phyloP scores from a whole-genome alignment of 1,284 basidiomycete species.

The Puccinia horiana region DNA sequence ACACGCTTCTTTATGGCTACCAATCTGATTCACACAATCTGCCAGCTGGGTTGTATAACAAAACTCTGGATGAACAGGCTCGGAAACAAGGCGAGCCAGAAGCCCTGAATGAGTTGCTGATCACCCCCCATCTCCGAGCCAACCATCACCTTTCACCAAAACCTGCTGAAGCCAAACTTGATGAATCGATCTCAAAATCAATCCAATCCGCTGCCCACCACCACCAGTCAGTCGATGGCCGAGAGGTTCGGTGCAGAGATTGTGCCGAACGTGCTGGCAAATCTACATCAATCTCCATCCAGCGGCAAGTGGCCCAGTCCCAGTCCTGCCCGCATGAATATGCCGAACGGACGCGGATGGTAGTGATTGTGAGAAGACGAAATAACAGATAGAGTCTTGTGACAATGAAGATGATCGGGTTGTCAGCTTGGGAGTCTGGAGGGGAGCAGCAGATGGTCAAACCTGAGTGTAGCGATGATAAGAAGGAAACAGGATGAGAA shows the following conservation, averaged over 20 bases:
- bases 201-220: background rate
- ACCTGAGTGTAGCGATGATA: too few species aligned
- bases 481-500: too few species aligned
- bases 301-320: conserved; percentile 44
- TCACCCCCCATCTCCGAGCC: background rate
- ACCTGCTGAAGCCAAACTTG: background rate
- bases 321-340: conserved; percentile 71
- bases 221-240: background rate
- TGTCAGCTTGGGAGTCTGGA: too few species aligned
- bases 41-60: conserved; percentile 51
- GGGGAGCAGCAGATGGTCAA: too few species aligned
- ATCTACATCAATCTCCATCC: conserved; percentile 15
- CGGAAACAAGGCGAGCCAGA: conserved; percentile 51
- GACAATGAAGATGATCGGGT: too few species aligned
- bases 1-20: conserved; percentile 35
- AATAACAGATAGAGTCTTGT: too few species aligned
- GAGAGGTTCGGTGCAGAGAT: background rate
- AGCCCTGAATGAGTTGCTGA: background rate
- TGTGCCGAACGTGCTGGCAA: conserved; percentile 25
- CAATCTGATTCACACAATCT: conserved; percentile 22
- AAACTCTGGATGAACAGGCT: conserved; percentile 55
- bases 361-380: too few species aligned
- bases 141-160: background rate
- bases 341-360: conserved; percentile 95
- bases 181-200: background rate